Evolutionary conservation across 163 green algal genomes (phyloP).

Genomic region (Coccomyxa subellipsoidea): DNA sequence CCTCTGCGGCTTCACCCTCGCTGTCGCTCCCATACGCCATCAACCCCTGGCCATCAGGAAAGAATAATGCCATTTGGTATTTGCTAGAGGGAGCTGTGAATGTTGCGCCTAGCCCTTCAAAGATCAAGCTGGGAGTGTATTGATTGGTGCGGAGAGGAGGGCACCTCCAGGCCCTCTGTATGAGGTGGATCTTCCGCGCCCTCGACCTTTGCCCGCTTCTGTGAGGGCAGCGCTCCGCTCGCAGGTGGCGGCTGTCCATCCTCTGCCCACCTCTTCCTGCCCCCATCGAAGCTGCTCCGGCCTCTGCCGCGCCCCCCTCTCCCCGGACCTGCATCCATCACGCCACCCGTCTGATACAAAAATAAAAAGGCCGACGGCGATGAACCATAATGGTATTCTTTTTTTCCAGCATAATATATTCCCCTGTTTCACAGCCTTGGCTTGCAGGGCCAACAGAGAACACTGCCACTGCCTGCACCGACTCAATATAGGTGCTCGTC

Average conservation of each 20-base stretch:
- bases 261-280: not conserved
- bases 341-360: not conserved
- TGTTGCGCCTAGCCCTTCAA: not conserved
- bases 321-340: not conserved
- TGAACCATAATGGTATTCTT: too few relatives aligned
- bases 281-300: not conserved
- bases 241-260: not conserved
- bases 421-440: too few relatives aligned
- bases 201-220: not conserved
- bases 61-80: not conserved
- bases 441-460: too few relatives aligned
- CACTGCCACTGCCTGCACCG: too few relatives aligned
- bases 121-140: too few relatives aligned
- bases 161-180: not conserved
- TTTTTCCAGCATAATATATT: too few relatives aligned
- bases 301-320: not conserved
- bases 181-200: too few relatives aligned
- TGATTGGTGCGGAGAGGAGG: not conserved
- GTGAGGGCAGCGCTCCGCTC: not conserved
- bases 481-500: too few relatives aligned
- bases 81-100: not conserved
- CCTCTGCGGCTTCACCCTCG: not conserved
- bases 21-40: slow-evolving; percentile 1
- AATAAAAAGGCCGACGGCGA: too few relatives aligned
- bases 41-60: not conserved